Evolutionary conservation across 192 early-diverging fungal genomes (phyloP).

Genomic region (Coemansia brasiliensis): DNA sequence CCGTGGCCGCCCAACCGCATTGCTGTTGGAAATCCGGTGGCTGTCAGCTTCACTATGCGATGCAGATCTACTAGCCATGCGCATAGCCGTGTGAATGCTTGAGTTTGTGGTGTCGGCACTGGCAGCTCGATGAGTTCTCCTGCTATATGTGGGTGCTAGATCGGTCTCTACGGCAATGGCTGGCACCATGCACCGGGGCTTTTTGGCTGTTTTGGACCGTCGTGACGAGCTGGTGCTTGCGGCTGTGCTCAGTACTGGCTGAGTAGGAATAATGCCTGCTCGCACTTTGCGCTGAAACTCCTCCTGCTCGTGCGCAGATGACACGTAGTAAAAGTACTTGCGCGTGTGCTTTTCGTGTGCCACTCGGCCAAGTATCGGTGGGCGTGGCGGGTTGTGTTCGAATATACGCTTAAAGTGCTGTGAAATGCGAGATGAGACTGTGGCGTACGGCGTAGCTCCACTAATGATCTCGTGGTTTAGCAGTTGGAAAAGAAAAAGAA

Average conservation of each 20-base stretch:
- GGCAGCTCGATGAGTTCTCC: conserved; percentile 28
- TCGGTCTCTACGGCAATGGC: conserved; percentile 47
- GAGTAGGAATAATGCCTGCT: conserved; percentile 38
- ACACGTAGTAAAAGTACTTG: conserved; percentile 77
- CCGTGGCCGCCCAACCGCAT: conserved; percentile 16
- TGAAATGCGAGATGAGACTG: conserved; percentile 85
- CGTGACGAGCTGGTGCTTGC: conserved; percentile 3
- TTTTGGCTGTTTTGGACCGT: conserved; percentile 20
- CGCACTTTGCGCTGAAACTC: conserved; percentile 44
- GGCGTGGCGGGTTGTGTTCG: conserved; percentile 72
- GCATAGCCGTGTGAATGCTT: conserved; percentile 1
- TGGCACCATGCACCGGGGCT: conserved; percentile 49
- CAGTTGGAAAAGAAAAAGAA: too few species aligned
- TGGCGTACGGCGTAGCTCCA: conserved; percentile 83
- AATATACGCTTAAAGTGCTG: conserved; percentile 84
- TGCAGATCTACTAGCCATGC: neutral
- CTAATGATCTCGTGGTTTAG: conserved; percentile 26
- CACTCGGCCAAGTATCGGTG: conserved; percentile 69
- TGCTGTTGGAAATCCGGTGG: neutral
- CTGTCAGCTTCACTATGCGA: conserved; percentile 1
- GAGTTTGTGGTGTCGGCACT: conserved; percentile 23
- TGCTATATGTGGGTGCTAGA: conserved; percentile 8
- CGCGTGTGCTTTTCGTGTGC: conserved; percentile 69
- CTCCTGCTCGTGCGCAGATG: conserved; percentile 51
- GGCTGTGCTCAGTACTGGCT: conserved; percentile 11